A percentile compares a stretch with the other conserved stretches of the same genome.
Evolutionary conservation across 495 filamentous ascomycete species (phyloP).

Genomic region (Penicillium salamii): DNA sequence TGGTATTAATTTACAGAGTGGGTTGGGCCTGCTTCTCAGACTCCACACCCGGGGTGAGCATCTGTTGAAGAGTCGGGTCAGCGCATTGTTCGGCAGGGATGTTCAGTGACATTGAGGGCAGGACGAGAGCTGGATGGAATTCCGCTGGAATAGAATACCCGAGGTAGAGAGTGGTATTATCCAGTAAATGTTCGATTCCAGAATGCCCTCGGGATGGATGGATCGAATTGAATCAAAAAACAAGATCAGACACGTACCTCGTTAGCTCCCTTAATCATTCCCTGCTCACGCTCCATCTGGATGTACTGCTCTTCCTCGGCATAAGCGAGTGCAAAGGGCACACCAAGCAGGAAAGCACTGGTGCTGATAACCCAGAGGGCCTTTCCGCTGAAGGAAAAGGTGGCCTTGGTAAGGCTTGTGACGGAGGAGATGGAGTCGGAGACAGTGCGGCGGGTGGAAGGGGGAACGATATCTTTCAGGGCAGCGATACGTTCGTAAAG

Average conservation of each 20-base stretch:
- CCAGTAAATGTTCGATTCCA: too few species aligned
- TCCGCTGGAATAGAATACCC: slow-evolving; percentile 1
- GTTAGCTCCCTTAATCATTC: slow-evolving; percentile 82
- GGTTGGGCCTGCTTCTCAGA: slow-evolving; percentile 36
- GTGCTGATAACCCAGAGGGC: slow-evolving; percentile 84
- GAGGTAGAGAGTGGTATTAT: slow-evolving; percentile 4
- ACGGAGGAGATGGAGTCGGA: slow-evolving; percentile 53
- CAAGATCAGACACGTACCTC: slow-evolving; percentile 49
- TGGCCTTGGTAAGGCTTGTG: slow-evolving; percentile 58
- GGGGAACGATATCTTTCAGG: slow-evolving; percentile 88
- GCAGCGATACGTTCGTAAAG: slow-evolving; percentile 79
- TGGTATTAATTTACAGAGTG: slow-evolving; percentile 39
- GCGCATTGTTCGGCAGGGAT: background rate
- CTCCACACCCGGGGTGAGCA: slow-evolving; percentile 45
- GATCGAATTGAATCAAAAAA: too few species aligned
- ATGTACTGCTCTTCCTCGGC: slow-evolving; percentile 92
- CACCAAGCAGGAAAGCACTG: slow-evolving; percentile 80
- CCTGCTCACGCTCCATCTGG: slow-evolving; percentile 96
- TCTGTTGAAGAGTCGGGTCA: slow-evolving; percentile 21
- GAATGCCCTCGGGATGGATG: too few species aligned
- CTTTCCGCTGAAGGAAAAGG: slow-evolving; percentile 71
- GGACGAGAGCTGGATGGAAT: background rate
- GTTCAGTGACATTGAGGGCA: background rate
- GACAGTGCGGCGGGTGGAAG: slow-evolving; percentile 71
- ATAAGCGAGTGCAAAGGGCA: slow-evolving; percentile 89